Evolutionary conservation across 768 basidiomycete species (phyloP), one percentile per base, ranked within the genome.

Genomic region (Lentinula sp.): DNA sequence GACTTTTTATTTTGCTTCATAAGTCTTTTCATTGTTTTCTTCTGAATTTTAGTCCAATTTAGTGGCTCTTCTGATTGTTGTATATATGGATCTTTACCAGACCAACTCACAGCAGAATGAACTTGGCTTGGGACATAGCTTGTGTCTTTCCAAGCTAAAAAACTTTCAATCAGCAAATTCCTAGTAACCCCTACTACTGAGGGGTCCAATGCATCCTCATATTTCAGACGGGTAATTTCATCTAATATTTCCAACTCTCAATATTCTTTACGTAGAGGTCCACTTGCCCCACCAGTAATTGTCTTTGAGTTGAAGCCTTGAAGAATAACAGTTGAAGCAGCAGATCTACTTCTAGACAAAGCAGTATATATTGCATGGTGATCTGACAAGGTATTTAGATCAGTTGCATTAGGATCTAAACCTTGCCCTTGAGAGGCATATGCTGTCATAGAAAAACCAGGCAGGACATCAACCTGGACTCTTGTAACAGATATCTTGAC

Each of bases 361-460:
- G 28, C 28, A 28, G 28, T 28, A 28, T 28, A 28, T 3, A 28
- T 28, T 28, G 28, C 28, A 28, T 28, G 28, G 28, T 28, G 28
- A 28, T 28, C 28, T 28, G 73, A 76, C 0, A 76, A 61, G 23
- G 66, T 60, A 20, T 58, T 61, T 8, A 72, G 43, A 53, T 74
- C 65, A 9, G 73, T 69, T 5, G 69, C 62, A 68, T 74, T 75
- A 2, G 48, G 28, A n/a, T 28, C 12, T 16, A 72, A 33, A 28
- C 70, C 70, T 60, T 70, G 70, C 2, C 72, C 73, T 64, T 74
- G 73, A 0, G 68, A 70, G 1, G 67, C 58, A 63, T 70, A 75
- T 59, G 73, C 72, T 4, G 74, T 74, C 66, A 74, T 73, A 5
- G 69, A 66, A 67, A 73, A 73, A 56, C 71, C 72, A 0, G 67